A percentile compares a stretch with the other conserved stretches of the same genome.
Evolutionary conservation across 805 yeast genomes (phyloP).

Genomic region (Yarrowia sp.): DNA sequence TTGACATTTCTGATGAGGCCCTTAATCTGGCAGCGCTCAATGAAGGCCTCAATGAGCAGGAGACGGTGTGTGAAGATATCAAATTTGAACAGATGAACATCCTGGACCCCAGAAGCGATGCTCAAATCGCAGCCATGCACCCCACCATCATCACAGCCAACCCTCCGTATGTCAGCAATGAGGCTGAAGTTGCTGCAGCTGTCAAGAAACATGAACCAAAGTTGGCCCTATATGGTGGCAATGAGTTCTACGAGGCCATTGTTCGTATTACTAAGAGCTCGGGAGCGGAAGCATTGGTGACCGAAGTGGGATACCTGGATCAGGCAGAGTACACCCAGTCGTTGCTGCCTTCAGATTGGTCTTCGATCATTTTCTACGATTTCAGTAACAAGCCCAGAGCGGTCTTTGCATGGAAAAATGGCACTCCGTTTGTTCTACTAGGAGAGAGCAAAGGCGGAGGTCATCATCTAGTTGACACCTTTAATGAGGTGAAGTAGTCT

Average conservation of each 20-base stretch:
- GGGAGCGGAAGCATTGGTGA: conserved; percentile 2
- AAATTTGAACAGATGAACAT: conserved; percentile 3
- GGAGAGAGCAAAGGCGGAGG: conserved; percentile 16
- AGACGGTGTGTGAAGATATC: conserved; percentile 1
- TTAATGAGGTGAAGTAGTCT: neutral
- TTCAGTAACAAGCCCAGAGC: conserved; percentile 15
- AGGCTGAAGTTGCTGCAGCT: conserved; percentile 16
- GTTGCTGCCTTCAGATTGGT: conserved; percentile 11
- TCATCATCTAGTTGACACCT: neutral
- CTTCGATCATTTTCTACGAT: conserved; percentile 8
- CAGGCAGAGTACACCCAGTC: conserved; percentile 35
- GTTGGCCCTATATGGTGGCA: conserved; percentile 37
- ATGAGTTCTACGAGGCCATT: conserved; percentile 27
- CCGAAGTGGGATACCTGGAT: conserved; percentile 29
- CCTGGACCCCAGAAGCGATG: conserved; percentile 6
- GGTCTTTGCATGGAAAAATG: conserved; percentile 32
- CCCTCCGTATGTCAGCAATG: conserved; percentile 40
- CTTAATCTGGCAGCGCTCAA: conserved; percentile 16
- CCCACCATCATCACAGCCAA: conserved; percentile 31
- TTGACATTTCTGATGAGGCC: conserved; percentile 18
- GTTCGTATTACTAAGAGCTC: neutral
- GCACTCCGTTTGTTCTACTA: conserved; percentile 8
- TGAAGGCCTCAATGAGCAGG: neutral
- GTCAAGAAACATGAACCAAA: conserved; percentile 33
- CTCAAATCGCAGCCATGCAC: conserved; percentile 29